Base-by-base conservation (phyloP, 495 filamentous ascomycete species). In the Terfezia boudieri region DNA sequence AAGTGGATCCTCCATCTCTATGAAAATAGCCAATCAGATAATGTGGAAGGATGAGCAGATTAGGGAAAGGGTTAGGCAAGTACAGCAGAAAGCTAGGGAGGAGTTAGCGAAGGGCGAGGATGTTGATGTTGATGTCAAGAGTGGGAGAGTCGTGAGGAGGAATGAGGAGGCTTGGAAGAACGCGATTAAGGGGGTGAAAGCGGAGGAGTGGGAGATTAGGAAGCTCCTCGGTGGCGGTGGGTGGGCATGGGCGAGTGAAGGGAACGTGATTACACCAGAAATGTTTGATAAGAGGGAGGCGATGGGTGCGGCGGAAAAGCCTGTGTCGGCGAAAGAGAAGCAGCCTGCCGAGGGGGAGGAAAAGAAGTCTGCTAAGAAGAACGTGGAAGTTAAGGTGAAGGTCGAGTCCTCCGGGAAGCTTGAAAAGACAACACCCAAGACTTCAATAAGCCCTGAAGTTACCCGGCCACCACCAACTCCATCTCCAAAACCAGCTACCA, bases 301-400 rank as follows among this genome's bases (percentile, higher is more conserved):
- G 4, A 0, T 46, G 41, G 61, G 59, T 36, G 53, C 37, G 37
- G 62, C 62, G 12, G 64, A 64, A 35, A 53, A 14, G 50, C 55
- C 61, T 48, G 64, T 64, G 20, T 59, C 57, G 49, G 53, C 48
- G 22, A 46, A 36, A 11, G 37, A 52, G 16, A 36, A 12, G 36
- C 37, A 48, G 37, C 50, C 54, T 41, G 56, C 26, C 7, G 7
- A 36, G 23, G 17, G 57, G 41, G 52, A 26, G n/a, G 60, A 49
- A 17, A 26, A 9, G n/a, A 37, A 10, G n/a, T 49, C 52, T 23
- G 52, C 37, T 26, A 43, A 51, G 4, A 50, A 53, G 10, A 53
- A 56, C 14, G 51, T 54, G 37, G 59, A 55, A 8, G 57, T 53
- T 53, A 61, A 53, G 56, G 53, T 20, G 37, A 50, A 65, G 32